These are phyloP conservation scores for Bipolaris oryzae DNA, from an alignment of 2,329 filamentous ascomycete genomes.

Conservation along the genomic window DNA sequence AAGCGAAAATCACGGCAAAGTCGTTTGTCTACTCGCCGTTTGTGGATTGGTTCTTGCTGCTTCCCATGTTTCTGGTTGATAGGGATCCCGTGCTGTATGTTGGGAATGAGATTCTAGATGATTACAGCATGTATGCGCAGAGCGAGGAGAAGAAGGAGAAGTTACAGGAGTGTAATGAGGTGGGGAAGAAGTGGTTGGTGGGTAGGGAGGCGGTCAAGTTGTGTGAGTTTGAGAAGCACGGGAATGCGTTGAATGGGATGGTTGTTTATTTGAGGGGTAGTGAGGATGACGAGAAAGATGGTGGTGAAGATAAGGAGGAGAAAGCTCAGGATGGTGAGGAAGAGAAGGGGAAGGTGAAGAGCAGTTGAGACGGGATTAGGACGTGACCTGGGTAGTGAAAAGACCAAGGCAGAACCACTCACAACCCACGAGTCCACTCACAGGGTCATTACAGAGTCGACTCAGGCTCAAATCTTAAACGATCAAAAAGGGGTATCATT, in stretches of 20 bases:
- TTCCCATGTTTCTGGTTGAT: conserved; percentile 37
- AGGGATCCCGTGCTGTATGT: conserved; percentile 43
- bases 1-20: conserved; percentile 24
- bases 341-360: neutral
- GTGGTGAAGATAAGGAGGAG: neutral
- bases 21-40: conserved; percentile 47
- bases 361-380: neutral
- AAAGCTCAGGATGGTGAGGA: neutral
- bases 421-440: no score
- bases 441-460: no score
- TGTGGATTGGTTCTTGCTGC: conserved; percentile 45
- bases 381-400: no score
- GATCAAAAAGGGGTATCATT: conserved; percentile 7
- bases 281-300: neutral
- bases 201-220: conserved; percentile 25
- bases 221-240: conserved; percentile 39
- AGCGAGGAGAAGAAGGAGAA: conserved; percentile 30
- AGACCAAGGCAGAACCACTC: no score
- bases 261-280: conserved; percentile 33
- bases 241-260: conserved; percentile 42
- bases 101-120: conserved; percentile 45
- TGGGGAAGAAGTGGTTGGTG: conserved; percentile 35
- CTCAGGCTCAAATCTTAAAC: neutral
- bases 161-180: conserved; percentile 34
- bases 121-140: conserved; percentile 36